Conservation (phyloP, 176 grass and related monocot genomes). For the Oryza glaberrima region DNA sequence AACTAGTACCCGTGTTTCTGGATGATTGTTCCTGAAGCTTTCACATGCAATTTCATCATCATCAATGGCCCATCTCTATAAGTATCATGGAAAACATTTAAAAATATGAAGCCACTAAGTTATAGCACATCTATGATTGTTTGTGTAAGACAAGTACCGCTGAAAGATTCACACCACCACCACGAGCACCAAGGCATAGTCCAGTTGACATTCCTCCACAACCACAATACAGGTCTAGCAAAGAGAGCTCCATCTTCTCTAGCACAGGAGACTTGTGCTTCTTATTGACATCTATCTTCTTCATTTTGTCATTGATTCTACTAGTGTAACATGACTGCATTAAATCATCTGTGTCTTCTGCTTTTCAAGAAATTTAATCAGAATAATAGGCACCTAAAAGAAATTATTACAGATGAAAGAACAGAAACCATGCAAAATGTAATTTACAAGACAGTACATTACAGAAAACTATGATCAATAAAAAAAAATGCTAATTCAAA, state of each 20-base stretch:
- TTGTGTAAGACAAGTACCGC: slow-evolving; percentile 56
- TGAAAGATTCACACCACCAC: slow-evolving; percentile 72
- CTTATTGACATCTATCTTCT: slow-evolving; percentile 35
- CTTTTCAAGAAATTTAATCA: slow-evolving; percentile 45
- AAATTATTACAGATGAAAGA: slow-evolving; percentile 26
- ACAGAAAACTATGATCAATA: slow-evolving; percentile 28
- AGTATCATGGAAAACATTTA: slow-evolving; percentile 37
- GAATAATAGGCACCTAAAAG: slow-evolving; percentile 7
- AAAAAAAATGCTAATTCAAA: slow-evolving; percentile 27
- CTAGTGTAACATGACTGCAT: slow-evolving; percentile 33
- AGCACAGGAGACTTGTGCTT: slow-evolving; percentile 36
- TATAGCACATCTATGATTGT: slow-evolving; percentile 37
- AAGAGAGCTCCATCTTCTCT: slow-evolving; percentile 62
- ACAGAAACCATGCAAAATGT: slow-evolving; percentile 29
- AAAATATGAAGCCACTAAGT: slow-evolving; percentile 38
- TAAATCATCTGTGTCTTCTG: slow-evolving; percentile 42
- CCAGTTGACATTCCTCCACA: slow-evolving; percentile 98
- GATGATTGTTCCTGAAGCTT: slow-evolving; percentile 84
- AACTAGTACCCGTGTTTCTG: slow-evolving; percentile 68
- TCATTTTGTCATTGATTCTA: slow-evolving; percentile 37
- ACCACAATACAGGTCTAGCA: slow-evolving; percentile 91
- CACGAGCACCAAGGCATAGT: slow-evolving; percentile 76
- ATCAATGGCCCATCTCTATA: slow-evolving; percentile 93
- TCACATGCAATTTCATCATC: slow-evolving; percentile 67
- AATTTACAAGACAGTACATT: slow-evolving; percentile 18